A percentile compares a stretch with the other conserved stretches of the same genome.
phyloP scores from a whole-genome alignment of 106 monocot species.

The Triglochin maritima region DNA sequence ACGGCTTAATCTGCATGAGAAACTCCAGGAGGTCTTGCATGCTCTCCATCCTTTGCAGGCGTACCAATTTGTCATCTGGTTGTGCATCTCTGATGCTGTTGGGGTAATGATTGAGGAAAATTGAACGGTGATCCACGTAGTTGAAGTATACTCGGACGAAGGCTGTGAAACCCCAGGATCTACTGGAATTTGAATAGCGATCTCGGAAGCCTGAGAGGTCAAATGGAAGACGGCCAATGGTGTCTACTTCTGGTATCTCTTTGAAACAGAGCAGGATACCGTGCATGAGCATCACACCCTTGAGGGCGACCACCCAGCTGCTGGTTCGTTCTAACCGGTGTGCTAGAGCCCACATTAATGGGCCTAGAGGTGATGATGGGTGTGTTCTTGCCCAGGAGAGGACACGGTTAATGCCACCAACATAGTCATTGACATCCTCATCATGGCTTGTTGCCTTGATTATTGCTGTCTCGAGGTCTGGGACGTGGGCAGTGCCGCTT shows the following conservation, averaged over 20 bases:
- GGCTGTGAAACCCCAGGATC: slow-evolving; percentile 38
- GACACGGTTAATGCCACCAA: slow-evolving; percentile 48
- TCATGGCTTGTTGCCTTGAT: slow-evolving; percentile 69
- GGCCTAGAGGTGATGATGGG: background rate
- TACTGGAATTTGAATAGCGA: slow-evolving; percentile 9
- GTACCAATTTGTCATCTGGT: background rate
- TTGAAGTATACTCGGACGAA: slow-evolving; percentile 61
- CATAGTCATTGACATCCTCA: slow-evolving; percentile 50
- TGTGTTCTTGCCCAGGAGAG: slow-evolving; percentile 27
- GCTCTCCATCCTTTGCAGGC: slow-evolving; percentile 1
- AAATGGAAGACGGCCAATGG: slow-evolving; percentile 50
- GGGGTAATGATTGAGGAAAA: slow-evolving; percentile 4
- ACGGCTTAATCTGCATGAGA: slow-evolving; percentile 65
- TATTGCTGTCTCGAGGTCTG: slow-evolving; percentile 34
- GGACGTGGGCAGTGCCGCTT: background rate
- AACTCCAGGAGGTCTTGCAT: slow-evolving; percentile 48
- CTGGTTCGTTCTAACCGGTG: slow-evolving; percentile 40
- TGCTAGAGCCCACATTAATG: slow-evolving; percentile 47
- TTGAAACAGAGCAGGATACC: slow-evolving; percentile 45
- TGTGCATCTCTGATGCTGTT: background rate
- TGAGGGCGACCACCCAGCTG: slow-evolving; percentile 76
- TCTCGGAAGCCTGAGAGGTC: slow-evolving; percentile 68
- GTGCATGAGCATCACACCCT: slow-evolving; percentile 53
- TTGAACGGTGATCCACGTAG: slow-evolving; percentile 55
- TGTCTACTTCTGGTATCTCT: background rate